Base-by-base conservation (phyloP, 352 stramenopile genomes). In the Phytophthora citricola region DNA sequence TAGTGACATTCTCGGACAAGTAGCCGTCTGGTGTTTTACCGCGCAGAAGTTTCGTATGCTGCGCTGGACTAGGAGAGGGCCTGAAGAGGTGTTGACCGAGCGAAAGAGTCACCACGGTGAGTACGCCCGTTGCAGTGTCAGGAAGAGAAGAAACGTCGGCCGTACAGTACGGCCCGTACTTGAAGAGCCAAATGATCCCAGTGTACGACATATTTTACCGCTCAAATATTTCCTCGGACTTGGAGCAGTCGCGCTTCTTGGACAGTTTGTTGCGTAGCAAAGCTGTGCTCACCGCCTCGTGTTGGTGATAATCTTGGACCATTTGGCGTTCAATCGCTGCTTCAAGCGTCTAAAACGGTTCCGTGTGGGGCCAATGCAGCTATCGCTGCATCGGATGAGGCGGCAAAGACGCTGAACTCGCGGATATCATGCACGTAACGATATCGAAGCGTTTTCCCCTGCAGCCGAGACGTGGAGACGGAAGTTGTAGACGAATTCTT, bases 1-100 rank as follows among this genome's bases (percentile, higher is more conserved):
- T 73, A 7, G 61, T 76, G 2, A 81, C 92, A 12, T 76, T 94
- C 39, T 76, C 88, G 8, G 86, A 92, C 59, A 73, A 68, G 17
- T 70, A 73, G 74, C 72, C 4, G 22, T 26, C 2, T 69, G 44
- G 9, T 81, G 66, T 56, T 76, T 69, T 73, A 34, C 10, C 68
- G 51, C 47, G 43, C 53, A 0, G 50, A 56, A 5, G 57, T 71
- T 8, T 39, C 75, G 24, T 74, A 72, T 14, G 31, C 43, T 2
- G 40, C 60, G 2, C 29, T 76, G 20, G 48, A 85, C 8, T 66
- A 87, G 22, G 70, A 78, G 4, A 2, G 2, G 17, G 17, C 17
- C 17, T 20, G 17, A 20, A 20, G 17, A 20, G 17, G 17, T 20
- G 17, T 20, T 20, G 17, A 20, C 17, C 17, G 15, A 39, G 60